Conservation (phyloP, 1,139 yeast species). For the Geotrichum bryndzae region DNA sequence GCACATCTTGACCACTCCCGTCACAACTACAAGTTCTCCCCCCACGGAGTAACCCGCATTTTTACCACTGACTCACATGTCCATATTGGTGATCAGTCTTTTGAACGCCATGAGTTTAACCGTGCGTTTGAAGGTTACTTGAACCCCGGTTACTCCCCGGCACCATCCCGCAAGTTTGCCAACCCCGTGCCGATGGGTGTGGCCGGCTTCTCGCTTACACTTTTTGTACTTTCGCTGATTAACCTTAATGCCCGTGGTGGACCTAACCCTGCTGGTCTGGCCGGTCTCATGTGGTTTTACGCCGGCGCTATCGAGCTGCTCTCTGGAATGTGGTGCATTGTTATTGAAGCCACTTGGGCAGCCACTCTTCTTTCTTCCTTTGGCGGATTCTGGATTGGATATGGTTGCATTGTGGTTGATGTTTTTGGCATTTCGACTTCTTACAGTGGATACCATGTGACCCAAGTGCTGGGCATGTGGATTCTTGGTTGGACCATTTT, state of each 20-base stretch:
- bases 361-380: slow-evolving; percentile 71
- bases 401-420: slow-evolving; percentile 63
- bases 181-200: slow-evolving; percentile 89
- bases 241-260: slow-evolving; percentile 61
- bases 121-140: slow-evolving; percentile 69
- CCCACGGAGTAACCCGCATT: slow-evolving; percentile 26
- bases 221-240: slow-evolving; percentile 68
- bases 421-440: slow-evolving; percentile 67
- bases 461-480: slow-evolving; percentile 65
- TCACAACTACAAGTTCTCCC: slow-evolving; percentile 9
- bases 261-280: slow-evolving; percentile 44
- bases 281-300: slow-evolving; percentile 70
- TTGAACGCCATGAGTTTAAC: slow-evolving; percentile 53
- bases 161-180: slow-evolving; percentile 67
- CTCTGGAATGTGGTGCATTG: slow-evolving; percentile 72
- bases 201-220: slow-evolving; percentile 75
- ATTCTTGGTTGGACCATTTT: slow-evolving; percentile 75
- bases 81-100: slow-evolving; percentile 66
- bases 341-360: slow-evolving; percentile 72
- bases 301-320: slow-evolving; percentile 68
- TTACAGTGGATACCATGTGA: slow-evolving; percentile 40
- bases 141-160: slow-evolving; percentile 57
- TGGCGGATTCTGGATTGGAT: slow-evolving; percentile 87
- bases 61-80: slow-evolving; percentile 41
- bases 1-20: background rate